Conservation (phyloP, 202 grass and related monocot species). For the Thinopyrum obtusiflorum region DNA sequence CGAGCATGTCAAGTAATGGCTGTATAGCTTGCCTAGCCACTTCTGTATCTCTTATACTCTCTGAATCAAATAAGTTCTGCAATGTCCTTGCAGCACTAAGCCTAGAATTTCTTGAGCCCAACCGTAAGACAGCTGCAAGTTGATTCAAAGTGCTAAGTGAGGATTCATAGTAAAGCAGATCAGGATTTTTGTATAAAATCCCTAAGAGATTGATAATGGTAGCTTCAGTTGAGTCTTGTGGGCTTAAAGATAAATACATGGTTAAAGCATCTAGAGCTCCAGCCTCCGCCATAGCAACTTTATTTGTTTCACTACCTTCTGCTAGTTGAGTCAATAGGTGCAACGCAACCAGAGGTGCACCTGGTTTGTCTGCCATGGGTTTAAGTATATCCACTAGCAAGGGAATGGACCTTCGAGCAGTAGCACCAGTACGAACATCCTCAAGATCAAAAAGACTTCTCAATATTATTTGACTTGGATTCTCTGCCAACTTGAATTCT, state of each 20-base stretch:
- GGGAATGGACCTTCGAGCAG: constrained; percentile 76
- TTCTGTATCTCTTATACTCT: constrained; percentile 88
- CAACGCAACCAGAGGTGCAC: constrained; percentile 84
- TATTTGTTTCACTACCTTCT: constrained; percentile 68
- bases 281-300: constrained; percentile 84
- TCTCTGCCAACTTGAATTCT: constrained; percentile 69
- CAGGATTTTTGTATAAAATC: constrained; percentile 84
- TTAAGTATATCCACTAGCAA: constrained; percentile 90
- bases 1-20: constrained; percentile 91
- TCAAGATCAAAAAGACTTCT: constrained; percentile 70
- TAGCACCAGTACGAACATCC: constrained; percentile 71
- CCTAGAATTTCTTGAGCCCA: constrained; percentile 92
- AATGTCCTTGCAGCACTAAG: constrained; percentile 82
- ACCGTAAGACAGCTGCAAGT: constrained; percentile 74
- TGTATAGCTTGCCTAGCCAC: constrained; percentile 89
- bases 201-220: constrained; percentile 76
- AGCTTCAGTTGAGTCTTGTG: constrained; percentile 88
- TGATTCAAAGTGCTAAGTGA: constrained; percentile 89
- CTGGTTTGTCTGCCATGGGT: constrained; percentile 93
- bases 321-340: constrained; percentile 85
- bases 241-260: constrained; percentile 95
- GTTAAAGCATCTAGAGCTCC: constrained; percentile 87
- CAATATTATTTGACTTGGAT: constrained; percentile 83
- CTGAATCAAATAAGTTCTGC: constrained; percentile 87
- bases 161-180: constrained; percentile 83